Percentiles rank a stretch among this genome's conserved stretches.
Conservation (phyloP, 2,329 filamentous ascomycete genomes). For the Neopestalotiopsis rosae region DNA sequence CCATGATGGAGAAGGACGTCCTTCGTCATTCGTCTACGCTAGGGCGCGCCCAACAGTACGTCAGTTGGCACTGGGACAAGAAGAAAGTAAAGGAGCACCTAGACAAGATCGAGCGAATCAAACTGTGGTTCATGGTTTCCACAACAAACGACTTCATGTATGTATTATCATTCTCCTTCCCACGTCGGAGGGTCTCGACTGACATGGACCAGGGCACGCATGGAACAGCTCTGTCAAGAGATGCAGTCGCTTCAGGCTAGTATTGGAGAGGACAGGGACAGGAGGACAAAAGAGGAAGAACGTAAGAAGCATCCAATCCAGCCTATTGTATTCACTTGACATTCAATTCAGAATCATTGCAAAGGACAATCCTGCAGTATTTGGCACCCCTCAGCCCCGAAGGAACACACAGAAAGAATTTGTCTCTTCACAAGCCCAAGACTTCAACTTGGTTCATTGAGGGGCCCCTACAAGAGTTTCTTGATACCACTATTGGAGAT, state of each 20-base stretch:
- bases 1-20: not conserved
- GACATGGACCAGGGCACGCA: not conserved
- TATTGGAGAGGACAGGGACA: not conserved
- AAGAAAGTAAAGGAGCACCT: not conserved
- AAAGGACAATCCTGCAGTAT: not conserved
- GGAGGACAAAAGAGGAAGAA: not conserved
- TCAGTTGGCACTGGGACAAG: not conserved
- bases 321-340: not conserved
- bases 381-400: not conserved
- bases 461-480: not conserved
- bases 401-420: not conserved
- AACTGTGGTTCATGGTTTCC: not conserved
- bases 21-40: not conserved
- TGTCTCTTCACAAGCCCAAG: not conserved
- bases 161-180: not conserved
- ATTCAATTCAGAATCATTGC: not conserved
- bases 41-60: not conserved
- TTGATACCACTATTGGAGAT: not conserved
- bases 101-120: not conserved
- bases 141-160: not conserved
- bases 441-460: not conserved
- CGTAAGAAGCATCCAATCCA: not conserved
- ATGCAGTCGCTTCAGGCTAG: not conserved
- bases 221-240: not conserved
- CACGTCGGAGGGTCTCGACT: not conserved